Base-by-base conservation (phyloP, 75 land plant genomes). In the Pseudotsuga menziesii region DNA sequence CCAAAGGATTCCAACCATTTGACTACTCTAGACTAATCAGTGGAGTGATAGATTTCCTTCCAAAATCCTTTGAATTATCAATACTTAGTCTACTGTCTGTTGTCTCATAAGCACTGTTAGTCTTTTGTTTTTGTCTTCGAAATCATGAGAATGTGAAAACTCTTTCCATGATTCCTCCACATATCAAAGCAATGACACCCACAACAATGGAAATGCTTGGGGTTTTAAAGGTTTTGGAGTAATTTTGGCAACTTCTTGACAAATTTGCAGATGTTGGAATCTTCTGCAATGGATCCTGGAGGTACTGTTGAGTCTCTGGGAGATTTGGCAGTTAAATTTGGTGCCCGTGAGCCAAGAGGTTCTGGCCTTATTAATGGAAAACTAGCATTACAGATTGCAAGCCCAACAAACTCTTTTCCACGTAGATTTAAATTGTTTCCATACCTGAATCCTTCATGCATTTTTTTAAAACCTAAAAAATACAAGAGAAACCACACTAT, bases 351-450 rank as follows among this genome's bases (percentile, higher is more conserved):
- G 39, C 72, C 83, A 71, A 67, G 79, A 25, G 91, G 90, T 55
- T 89, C 85, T 6, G 86, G 87, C 48, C 77, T 66, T 48, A 70
- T 79, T 23, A 57, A 2, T 36, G 13, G 36, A 74, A 61, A 61
- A 4, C 77, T 61, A 1, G 78, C 20, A 44, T 25, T 58, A 72
- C 98, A 95, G 11, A 23, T 63, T 73, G 58, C 56, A 23, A 95
- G 76, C 4, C 75, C 41, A 4, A 78, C 17, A 75, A 88, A 91
- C 26, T 86, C 94, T 8, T 66, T 70, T 60, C 94, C 97, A 85
- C 98, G 93, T 11, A 95, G 79, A 20, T 76, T 88, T 8, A 74
- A 64, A 78, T 95, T 95, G 86, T 93, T 95, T 64, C 83, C 77
- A 57, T 84, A 95, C 72, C 55, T 72, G 80, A 95, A 93, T 25